Percentiles rank a stretch among this genome's conserved stretches.
These are phyloP conservation scores for Corynascus novoguineensis DNA, from an alignment of 495 filamentous ascomycete species.

Conservation along the genomic window DNA sequence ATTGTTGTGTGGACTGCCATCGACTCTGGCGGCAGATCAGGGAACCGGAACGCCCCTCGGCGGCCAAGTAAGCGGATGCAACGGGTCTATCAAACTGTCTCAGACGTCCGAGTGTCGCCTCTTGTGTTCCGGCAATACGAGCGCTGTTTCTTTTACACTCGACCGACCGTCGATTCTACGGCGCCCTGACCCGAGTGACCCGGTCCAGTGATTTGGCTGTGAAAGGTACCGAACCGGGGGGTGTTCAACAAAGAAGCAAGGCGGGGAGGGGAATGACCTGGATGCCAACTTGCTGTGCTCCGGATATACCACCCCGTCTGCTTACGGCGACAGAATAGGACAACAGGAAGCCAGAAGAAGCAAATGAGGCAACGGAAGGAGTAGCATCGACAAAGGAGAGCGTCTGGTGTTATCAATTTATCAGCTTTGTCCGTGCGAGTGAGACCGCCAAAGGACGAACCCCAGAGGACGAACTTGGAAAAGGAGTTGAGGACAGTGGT, in stretches of 20 bases:
- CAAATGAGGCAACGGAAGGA: background rate
- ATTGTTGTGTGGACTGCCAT: background rate
- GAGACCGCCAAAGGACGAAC: too few relatives aligned
- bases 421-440: too few relatives aligned
- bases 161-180: background rate
- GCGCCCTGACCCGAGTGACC: too few relatives aligned
- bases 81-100: background rate
- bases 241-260: background rate
- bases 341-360: background rate
- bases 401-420: too few relatives aligned
- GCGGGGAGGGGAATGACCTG: too few relatives aligned
- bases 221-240: background rate
- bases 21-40: background rate
- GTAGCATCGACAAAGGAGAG: background rate
- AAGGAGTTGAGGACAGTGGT: background rate
- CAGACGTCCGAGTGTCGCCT: background rate
- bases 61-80: conserved; percentile 2
- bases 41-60: background rate
- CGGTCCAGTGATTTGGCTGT: background rate
- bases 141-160: background rate
- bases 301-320: too few relatives aligned
- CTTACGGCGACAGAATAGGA: too few relatives aligned
- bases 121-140: background rate
- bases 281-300: too few relatives aligned
- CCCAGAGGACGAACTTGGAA: too few relatives aligned